Evolutionary conservation across 108 stramenopile species (phyloP), one percentile per base, ranked within the genome.

Genomic region (Nannochloropsis salina): DNA sequence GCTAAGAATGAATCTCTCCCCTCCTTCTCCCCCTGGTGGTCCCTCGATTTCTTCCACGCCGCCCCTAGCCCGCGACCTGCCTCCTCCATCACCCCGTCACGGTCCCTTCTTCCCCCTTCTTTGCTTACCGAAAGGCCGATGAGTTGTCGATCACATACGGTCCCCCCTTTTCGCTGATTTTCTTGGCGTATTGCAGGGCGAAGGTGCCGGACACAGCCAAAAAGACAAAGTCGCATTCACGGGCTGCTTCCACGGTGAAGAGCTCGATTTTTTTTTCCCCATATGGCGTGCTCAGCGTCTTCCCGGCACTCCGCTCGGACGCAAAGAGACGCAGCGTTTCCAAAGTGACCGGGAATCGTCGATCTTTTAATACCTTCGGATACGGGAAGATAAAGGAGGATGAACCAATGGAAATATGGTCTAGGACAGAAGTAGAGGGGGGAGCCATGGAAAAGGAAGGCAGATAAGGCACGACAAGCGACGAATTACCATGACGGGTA

Each of bases 81-180:
- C 31, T 31, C 93, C 41, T 95, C 95, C 43, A 98, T 90, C n/a
- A 97, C 97, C 86, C 97, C 93, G 41, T 94, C 94, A n/a, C 91
- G 85, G 87, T 94, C 89, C 92, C 96, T 95, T 9, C 98, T 95
- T 86, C 96, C 31, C 31, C 31, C 31, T 31, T 1, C 61, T 1
- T n/a, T 6, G n/a, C 61, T 4, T 8, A 74, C 61, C 61, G 61
- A n/a, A 74, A 97, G 8, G 98, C 98, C 9, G 95, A 96, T 86
- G 90, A 91, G 89, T 93, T 96, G 87, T 92, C 88, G 31, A 91
- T 93, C 44, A 89, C 90, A 21, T 92, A 86, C 9, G 88, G 89
- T 3, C 91, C 91, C n/a, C 82, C 47, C 61, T 74, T 74, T 80
- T 89, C 82, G 2, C 85, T 81, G 15, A 89, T 82, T 83, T 89